phyloP scores from a whole-genome alignment of 177 flowering plant species.

The Vitis hybrid region DNA sequence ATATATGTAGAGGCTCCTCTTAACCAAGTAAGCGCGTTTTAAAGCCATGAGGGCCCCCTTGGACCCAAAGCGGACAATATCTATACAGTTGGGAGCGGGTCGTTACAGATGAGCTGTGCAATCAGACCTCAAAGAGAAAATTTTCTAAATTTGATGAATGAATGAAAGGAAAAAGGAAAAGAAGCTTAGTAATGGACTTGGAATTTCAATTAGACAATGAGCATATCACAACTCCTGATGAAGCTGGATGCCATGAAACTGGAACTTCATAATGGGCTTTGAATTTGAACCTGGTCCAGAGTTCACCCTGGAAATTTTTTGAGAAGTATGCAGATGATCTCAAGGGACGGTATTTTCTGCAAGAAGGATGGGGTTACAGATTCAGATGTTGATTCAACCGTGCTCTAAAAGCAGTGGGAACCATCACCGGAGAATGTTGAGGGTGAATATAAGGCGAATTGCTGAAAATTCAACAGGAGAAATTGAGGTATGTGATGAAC shows the following conservation, averaged over 20 bases:
- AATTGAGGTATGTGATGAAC: slow-evolving; percentile 53
- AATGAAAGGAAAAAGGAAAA: slow-evolving; percentile 13
- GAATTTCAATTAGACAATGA: slow-evolving; percentile 6
- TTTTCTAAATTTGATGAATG: neutral
- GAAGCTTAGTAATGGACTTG: slow-evolving; percentile 1
- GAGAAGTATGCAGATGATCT: slow-evolving; percentile 39
- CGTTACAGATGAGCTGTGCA: slow-evolving; percentile 6
- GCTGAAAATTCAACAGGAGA: slow-evolving; percentile 60
- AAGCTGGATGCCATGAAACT: neutral
- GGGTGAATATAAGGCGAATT: slow-evolving; percentile 70
- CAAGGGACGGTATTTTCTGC: slow-evolving; percentile 25
- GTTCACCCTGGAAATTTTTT: slow-evolving; percentile 28
- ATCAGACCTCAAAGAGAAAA: slow-evolving; percentile 3
- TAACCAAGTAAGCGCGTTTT: too few relatives aligned
- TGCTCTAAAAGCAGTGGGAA: slow-evolving; percentile 14
- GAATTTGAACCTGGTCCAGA: slow-evolving; percentile 26
- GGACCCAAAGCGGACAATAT: too few relatives aligned
- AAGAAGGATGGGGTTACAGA: slow-evolving; percentile 3
- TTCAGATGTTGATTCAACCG: neutral
- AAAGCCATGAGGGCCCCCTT: too few relatives aligned
- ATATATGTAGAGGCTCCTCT: too few relatives aligned
- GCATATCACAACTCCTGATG: neutral
- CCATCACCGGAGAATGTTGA: slow-evolving; percentile 50
- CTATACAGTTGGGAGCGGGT: too few relatives aligned
- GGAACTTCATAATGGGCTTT: neutral